phyloP scores from a whole-genome alignment of 108 stramenopile genomes.

The Licmophora abbreviata region DNA sequence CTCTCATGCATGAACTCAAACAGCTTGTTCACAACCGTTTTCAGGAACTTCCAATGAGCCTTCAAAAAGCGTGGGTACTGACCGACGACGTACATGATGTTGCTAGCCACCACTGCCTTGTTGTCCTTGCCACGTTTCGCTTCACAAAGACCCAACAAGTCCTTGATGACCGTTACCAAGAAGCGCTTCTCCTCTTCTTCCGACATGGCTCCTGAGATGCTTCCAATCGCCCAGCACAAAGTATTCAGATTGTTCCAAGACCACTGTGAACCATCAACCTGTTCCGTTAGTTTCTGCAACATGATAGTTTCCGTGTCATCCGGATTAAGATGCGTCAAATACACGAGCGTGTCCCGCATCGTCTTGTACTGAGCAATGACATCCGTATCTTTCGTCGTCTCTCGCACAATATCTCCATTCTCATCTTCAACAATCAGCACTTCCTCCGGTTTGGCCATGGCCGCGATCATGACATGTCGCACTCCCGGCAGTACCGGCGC shows the following conservation, averaged over 20 bases:
- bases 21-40: constrained; percentile 99
- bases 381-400: constrained; percentile 96
- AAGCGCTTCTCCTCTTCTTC: constrained; percentile 99
- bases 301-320: constrained; percentile 98
- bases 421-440: constrained; percentile 99
- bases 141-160: constrained; percentile 93
- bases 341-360: constrained; percentile 96
- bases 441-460: constrained; percentile 99
- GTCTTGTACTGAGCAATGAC: constrained; percentile 99
- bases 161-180: constrained; percentile 98
- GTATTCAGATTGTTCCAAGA: constrained; percentile 95
- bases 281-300: constrained; percentile 93
- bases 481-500: constrained; percentile 82
- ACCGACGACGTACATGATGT: constrained; percentile 99
- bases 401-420: constrained; percentile 96
- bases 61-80: constrained; percentile 99
- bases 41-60: constrained; percentile 99
- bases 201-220: constrained; percentile 97
- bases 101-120: constrained; percentile 97
- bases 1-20: constrained; percentile 99
- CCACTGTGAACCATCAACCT: constrained; percentile 89
- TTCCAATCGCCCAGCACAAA: constrained; percentile 99
- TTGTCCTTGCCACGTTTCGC: constrained; percentile 97
- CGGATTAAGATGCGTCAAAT: constrained; percentile 96
- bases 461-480: constrained; percentile 92